Conservation (phyloP, 2,329 filamentous ascomycete species). For the Calonectria pauciramosa region DNA sequence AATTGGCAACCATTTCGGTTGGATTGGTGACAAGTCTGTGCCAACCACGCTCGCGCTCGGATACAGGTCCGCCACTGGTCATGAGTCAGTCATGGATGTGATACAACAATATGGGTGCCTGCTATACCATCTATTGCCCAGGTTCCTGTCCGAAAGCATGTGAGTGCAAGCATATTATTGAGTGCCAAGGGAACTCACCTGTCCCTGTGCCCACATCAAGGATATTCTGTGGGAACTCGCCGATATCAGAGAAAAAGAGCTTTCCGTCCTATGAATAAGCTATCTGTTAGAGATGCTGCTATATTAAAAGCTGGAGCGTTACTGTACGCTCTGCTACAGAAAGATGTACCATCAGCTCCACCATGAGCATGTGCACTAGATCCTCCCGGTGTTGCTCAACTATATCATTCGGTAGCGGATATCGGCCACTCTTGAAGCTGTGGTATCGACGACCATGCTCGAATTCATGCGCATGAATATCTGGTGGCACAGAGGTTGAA, state of each 20-base stretch:
- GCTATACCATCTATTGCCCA: constrained; percentile 66
- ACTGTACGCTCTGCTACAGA: neutral
- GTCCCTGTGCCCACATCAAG: constrained; percentile 65
- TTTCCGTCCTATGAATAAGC: constrained; percentile 49
- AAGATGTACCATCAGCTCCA: constrained; percentile 55
- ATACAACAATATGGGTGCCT: neutral
- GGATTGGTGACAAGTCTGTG: constrained; percentile 61
- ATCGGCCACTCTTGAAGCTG: constrained; percentile 58
- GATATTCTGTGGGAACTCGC: constrained; percentile 56
- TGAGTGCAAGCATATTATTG: constrained; percentile 20
- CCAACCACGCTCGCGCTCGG: constrained; percentile 57
- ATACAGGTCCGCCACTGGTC: constrained; percentile 56
- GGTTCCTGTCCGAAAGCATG: constrained; percentile 48
- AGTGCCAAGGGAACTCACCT: constrained; percentile 46
- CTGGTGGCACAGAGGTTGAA: constrained; percentile 51
- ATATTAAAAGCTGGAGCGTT: neutral
- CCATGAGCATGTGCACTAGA: constrained; percentile 60
- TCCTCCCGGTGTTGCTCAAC: constrained; percentile 62
- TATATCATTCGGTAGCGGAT: constrained; percentile 62
- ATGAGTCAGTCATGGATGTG: constrained; percentile 22
- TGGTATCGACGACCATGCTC: constrained; percentile 57
- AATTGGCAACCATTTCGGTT: constrained; percentile 65
- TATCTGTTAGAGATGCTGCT: neutral
- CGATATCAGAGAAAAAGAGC: constrained; percentile 57
- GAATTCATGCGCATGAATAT: constrained; percentile 51